Evolutionary conservation across 768 basidiomycete genomes (phyloP).

Genomic region (Neoboletus magnificus): DNA sequence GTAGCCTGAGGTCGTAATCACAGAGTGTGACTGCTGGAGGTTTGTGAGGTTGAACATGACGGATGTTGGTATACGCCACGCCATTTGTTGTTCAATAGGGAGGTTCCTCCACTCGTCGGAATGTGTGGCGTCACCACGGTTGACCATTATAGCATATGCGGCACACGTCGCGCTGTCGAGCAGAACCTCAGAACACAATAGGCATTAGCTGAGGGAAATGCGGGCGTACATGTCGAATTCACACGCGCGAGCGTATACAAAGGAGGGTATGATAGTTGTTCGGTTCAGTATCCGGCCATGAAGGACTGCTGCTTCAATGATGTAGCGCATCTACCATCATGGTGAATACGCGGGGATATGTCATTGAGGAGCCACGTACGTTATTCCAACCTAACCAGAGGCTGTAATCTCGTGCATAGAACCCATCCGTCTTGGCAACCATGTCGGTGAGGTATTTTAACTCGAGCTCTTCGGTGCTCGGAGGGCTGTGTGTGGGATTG

Average conservation of each 20-base stretch:
- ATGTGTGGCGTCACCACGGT: slow-evolving; percentile 40
- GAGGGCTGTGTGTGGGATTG: not conserved
- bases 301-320: slow-evolving; percentile 43
- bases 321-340: slow-evolving; percentile 43
- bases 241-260: slow-evolving; percentile 46
- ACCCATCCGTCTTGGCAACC: slow-evolving; percentile 41
- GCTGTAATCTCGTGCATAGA: slow-evolving; percentile 44
- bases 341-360: not conserved
- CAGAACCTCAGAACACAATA: not conserved
- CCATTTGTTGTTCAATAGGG: slow-evolving; percentile 37
- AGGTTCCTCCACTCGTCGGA: slow-evolving; percentile 39
- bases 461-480: slow-evolving; percentile 15
- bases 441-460: slow-evolving; percentile 33
- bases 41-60: slow-evolving; percentile 44
- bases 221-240: slow-evolving; percentile 33
- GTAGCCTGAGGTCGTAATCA: slow-evolving; percentile 42
- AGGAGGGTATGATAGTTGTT: slow-evolving; percentile 44
- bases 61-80: slow-evolving; percentile 33
- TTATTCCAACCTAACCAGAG: slow-evolving; percentile 52
- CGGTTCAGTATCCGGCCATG: slow-evolving; percentile 43
- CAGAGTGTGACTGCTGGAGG: slow-evolving; percentile 34
- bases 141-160: slow-evolving; percentile 43
- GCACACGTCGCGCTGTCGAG: slow-evolving; percentile 34
- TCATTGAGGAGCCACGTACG: slow-evolving; percentile 17
- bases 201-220: not conserved